Base-by-base conservation (phyloP, 768 basidiomycete genomes). In the Hericium alpestre region DNA sequence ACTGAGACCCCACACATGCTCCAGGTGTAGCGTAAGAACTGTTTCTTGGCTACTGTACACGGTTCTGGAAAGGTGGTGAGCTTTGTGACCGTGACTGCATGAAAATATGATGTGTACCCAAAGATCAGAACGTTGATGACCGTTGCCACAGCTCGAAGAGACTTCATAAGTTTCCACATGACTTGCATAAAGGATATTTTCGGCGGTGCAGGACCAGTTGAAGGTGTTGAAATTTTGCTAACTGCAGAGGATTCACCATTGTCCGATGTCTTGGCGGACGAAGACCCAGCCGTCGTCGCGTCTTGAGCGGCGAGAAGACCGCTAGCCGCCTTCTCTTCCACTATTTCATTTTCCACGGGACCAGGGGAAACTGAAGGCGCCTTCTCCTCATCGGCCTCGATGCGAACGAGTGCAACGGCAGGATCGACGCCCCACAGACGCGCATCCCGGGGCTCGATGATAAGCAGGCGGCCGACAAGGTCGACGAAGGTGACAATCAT, bases 371-470 rank as follows among this genome's bases (percentile, higher is more conserved):
- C 32, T 4, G 32, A 7, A 32, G 48, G 25, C 32, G 9, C 6
- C 13, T 20, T 18, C 10, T 38, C 25, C 7, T n/a, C 43, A 54
- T 41, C 50, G 40, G 40, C 16, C 37, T 41, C 25, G 32, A 7
- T 32, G 8, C 32, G 7, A 55, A 51, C 11, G 51, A 53, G 37
- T 13, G 50, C 20, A 12, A 56, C 51, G 7, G 55, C 52, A 23
- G 67, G 66, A 37, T 66, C 67, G n/a, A 65, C 56, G 37, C 69
- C 71, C 67, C 68, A 71, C 18, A 23, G 51, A 0, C 64, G n/a
- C 3, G 72, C 72, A 20, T 70, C 67, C 27, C 64, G 64, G 15
- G 69, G 69, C 59, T 76, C 74, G 55, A 74, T 69, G 48, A 75
- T 65, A 16, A 75, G 59, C 4, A 72, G 47, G 3, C 74, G 72